Conservation (phyloP, 257 asterid species). For the Jacaranda copaia region DNA sequence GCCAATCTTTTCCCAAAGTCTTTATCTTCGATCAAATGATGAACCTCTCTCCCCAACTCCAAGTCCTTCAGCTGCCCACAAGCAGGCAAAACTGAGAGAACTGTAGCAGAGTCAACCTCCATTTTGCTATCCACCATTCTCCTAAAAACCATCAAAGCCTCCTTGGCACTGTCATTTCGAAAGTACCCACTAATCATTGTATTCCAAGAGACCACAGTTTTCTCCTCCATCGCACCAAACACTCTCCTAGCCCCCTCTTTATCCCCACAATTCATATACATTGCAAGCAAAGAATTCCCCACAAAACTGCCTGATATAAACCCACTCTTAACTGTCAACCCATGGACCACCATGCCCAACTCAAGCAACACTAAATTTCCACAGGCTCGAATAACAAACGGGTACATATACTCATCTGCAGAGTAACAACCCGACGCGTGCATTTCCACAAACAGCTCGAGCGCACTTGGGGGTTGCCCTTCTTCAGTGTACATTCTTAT, state of each 20-base stretch:
- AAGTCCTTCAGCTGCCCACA: slow-evolving; percentile 73
- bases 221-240: slow-evolving; percentile 63
- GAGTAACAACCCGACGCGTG: slow-evolving; percentile 46
- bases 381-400: slow-evolving; percentile 81
- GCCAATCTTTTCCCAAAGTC: slow-evolving; percentile 56
- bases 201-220: slow-evolving; percentile 80
- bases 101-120: slow-evolving; percentile 76
- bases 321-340: slow-evolving; percentile 71
- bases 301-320: slow-evolving; percentile 50
- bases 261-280: slow-evolving; percentile 90
- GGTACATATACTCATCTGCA: slow-evolving; percentile 70
- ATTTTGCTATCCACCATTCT: slow-evolving; percentile 58
- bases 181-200: slow-evolving; percentile 88
- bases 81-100: slow-evolving; percentile 83
- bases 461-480: slow-evolving; percentile 62
- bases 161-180: slow-evolving; percentile 57
- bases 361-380: slow-evolving; percentile 61
- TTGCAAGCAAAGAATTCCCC: slow-evolving; percentile 83
- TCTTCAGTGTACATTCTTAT: slow-evolving; percentile 67
- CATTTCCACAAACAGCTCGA: slow-evolving; percentile 72
- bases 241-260: slow-evolving; percentile 61
- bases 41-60: slow-evolving; percentile 67
- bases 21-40: slow-evolving; percentile 57
- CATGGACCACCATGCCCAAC: slow-evolving; percentile 69
- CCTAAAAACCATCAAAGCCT: slow-evolving; percentile 63